Base-by-base conservation (phyloP, 208 protist genomes). In the Angomonas deanei region DNA sequence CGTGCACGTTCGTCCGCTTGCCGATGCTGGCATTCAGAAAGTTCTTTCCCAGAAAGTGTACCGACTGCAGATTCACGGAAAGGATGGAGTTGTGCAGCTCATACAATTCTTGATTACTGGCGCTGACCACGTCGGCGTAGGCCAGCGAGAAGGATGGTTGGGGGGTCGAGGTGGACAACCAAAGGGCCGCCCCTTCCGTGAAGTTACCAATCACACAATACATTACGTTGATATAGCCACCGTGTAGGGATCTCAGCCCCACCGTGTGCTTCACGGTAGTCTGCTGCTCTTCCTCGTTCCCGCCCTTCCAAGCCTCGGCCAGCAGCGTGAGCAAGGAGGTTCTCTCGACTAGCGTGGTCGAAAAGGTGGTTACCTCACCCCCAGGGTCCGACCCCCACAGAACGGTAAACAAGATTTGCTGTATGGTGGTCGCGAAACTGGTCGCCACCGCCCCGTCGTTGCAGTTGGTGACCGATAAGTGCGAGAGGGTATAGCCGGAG, bases 391-490 rank as follows among this genome's bases (percentile, higher is more conserved):
- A 28, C 15, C 53, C 53, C 15, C 30, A 58, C 17, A 58, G 24
- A 3, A 58, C 30, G 30, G 24, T 28, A 10, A 5, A 3, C 24
- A 39, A 11, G 13, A 58, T 58, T 6, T 30, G 33, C 26, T 39
- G 30, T 6, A n/a, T 21, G 31, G 53, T 39, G 8, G 64, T 71
- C 1, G 67, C 52, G 61, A 73, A 81, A 62, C 74, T 71, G 11
- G 56, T 48, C 50, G 54, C 70, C 4, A 76, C 10, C 6, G 56
- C 36, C 3, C 63, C 66, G 17, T 34, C 30, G 10, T 34, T 61
- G 56, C 66, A 73, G 62, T 81, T 67, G 33, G 62, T 61, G 27
- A 81, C 31, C 27, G 61, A 38, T 31, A 34, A 33, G 28, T 58
- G 19, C 2, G 13, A 23, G 8, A 81, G 10, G 15, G 54, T 36